phyloP scores from a whole-genome alignment of 2,329 filamentous ascomycete genomes.

The Trichoderma sp. region DNA sequence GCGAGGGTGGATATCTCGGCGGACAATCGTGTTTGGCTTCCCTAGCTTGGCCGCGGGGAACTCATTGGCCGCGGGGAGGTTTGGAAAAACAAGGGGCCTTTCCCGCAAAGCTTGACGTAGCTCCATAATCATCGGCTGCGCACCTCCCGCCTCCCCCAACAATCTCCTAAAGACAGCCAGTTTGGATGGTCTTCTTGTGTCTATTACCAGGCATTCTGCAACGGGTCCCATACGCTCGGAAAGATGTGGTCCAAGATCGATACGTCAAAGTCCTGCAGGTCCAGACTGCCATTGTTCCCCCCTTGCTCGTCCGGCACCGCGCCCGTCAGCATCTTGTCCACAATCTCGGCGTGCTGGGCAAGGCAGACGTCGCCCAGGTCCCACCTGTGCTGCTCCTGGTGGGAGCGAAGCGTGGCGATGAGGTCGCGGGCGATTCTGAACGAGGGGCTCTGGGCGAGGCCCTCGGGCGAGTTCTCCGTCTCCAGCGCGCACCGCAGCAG shows the following conservation, averaged over 20 bases:
- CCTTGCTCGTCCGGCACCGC: slow-evolving; percentile 33
- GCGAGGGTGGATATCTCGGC: slow-evolving; percentile 16
- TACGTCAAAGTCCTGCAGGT: slow-evolving; percentile 38
- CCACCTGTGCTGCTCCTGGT: slow-evolving; percentile 48
- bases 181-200: neutral
- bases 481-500: slow-evolving; percentile 53
- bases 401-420: slow-evolving; percentile 43
- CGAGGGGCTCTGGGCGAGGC: slow-evolving; percentile 44
- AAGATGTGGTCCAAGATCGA: slow-evolving; percentile 43
- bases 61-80: slow-evolving; percentile 28
- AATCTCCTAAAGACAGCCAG: neutral
- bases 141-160: neutral
- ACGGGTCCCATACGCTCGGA: slow-evolving; percentile 43
- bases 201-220: slow-evolving; percentile 40
- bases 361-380: slow-evolving; percentile 56
- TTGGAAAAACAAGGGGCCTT: neutral
- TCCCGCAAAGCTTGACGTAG: neutral
- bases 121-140: slow-evolving; percentile 13
- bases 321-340: slow-evolving; percentile 47
- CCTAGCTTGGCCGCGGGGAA: slow-evolving; percentile 29
- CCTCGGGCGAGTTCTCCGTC: slow-evolving; percentile 42
- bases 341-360: slow-evolving; percentile 49
- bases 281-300: slow-evolving; percentile 29
- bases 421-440: slow-evolving; percentile 49
- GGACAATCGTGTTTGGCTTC: slow-evolving; percentile 18